A percentile compares a stretch with the other conserved stretches of the same genome.
These are phyloP conservation scores for Ogataea pilisensis DNA, from an alignment of 805 yeast genomes.

Conservation along the genomic window DNA sequence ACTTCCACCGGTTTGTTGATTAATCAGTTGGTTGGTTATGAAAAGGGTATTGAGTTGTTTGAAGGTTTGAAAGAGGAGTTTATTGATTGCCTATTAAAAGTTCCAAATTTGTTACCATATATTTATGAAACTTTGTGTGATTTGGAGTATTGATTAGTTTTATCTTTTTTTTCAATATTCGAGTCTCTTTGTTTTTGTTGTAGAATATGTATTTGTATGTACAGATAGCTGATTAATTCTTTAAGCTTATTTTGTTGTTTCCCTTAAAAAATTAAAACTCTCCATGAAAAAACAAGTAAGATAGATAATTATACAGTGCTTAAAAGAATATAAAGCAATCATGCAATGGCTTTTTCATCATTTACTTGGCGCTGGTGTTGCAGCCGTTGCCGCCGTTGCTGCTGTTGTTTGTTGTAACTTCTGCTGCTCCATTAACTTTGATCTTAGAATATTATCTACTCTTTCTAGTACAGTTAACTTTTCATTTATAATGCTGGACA, in stretches of 20 bases:
- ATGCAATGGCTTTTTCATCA: neutral
- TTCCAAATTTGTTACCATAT: constrained; percentile 31
- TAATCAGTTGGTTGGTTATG: constrained; percentile 31
- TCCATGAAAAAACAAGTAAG: neutral
- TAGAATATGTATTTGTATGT: neutral
- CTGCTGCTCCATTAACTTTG: constrained; percentile 47
- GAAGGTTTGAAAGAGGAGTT: constrained; percentile 29
- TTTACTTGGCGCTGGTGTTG: neutral
- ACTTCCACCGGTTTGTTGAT: constrained; percentile 35
- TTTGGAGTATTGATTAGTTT: constrained; percentile 16
- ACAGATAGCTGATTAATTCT: too few relatives aligned
- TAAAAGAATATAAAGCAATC: neutral
- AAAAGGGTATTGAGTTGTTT: constrained; percentile 32
- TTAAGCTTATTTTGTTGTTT: too few relatives aligned
- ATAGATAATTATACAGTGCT: neutral
- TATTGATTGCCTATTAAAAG: constrained; percentile 29
- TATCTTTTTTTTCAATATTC: too few relatives aligned
- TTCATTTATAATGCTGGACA: constrained; percentile 70
- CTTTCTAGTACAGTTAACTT: constrained; percentile 62
- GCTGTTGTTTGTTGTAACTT: too few relatives aligned
- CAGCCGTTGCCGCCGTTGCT: constrained; percentile 7
- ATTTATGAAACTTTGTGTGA: constrained; percentile 20
- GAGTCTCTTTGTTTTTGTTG: neutral
- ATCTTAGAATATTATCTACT: constrained; percentile 54
- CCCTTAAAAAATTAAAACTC: too few relatives aligned